These are phyloP conservation scores for Aulographum hederae DNA, from an alignment of 2,329 filamentous ascomycete species.

Conservation along the genomic window DNA sequence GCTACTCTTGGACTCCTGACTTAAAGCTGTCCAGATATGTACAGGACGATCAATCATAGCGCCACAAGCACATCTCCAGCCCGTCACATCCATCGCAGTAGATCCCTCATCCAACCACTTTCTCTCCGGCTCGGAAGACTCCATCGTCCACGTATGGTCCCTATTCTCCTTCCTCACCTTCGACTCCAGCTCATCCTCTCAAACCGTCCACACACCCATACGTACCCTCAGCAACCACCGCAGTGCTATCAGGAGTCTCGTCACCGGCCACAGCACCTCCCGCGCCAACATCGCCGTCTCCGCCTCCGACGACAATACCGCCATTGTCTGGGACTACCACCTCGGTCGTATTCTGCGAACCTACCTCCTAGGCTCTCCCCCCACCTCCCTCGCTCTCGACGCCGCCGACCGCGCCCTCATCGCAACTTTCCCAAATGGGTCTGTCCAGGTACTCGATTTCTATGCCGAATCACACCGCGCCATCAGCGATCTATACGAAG, in stretches of 20 bases:
- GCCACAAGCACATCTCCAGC: constrained; percentile 60
- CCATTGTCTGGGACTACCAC: constrained; percentile 83
- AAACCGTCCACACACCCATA: constrained; percentile 37
- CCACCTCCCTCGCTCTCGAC: constrained; percentile 50
- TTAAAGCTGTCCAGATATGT: constrained; percentile 32
- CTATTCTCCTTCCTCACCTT: constrained; percentile 55
- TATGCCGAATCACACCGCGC: constrained; percentile 27
- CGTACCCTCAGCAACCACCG: constrained; percentile 64
- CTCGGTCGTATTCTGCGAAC: constrained; percentile 63
- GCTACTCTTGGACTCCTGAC: neutral
- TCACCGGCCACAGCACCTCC: constrained; percentile 24
- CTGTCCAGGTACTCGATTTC: constrained; percentile 64
- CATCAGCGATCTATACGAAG: constrained; percentile 35
- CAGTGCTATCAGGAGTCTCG: constrained; percentile 48
- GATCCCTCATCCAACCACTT: constrained; percentile 54
- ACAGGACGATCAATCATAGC: constrained; percentile 64
- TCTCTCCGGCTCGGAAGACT: constrained; percentile 66
- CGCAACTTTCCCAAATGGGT: constrained; percentile 62
- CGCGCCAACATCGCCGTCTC: constrained; percentile 63
- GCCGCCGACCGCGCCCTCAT: constrained; percentile 71
- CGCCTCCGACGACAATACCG: constrained; percentile 68
- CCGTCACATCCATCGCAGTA: constrained; percentile 56
- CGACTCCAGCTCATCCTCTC: constrained; percentile 19
- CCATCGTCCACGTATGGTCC: constrained; percentile 86
- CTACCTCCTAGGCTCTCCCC: constrained; percentile 56